Evolutionary conservation across 2,329 filamentous ascomycete genomes (phyloP).

Genomic region (Ceratocystis cacaofunesta): DNA sequence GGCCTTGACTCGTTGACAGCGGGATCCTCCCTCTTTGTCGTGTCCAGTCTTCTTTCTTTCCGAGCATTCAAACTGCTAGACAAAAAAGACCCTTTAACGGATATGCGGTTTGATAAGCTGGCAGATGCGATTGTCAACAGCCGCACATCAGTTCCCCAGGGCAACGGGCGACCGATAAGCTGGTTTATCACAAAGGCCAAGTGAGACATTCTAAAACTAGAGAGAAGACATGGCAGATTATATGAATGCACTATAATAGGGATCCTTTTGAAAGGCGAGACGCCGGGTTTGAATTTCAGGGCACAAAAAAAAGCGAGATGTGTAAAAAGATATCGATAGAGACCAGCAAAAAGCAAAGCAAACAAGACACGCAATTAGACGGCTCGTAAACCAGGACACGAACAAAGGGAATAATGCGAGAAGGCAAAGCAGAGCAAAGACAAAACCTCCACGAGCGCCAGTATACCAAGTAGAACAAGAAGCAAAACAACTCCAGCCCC

Average conservation of each 20-base stretch:
- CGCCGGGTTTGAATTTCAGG: conserved; percentile 7
- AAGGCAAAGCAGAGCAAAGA: conserved; percentile 14
- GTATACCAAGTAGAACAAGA: conserved; percentile 21
- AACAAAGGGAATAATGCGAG: conserved; percentile 18
- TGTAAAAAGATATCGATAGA: conserved; percentile 17
- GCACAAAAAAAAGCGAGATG: neutral
- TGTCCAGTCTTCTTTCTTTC: conserved; percentile 11
- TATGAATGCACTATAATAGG: neutral
- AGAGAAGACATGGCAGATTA: neutral
- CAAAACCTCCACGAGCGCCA: conserved; percentile 19
- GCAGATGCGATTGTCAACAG: conserved; percentile 4
- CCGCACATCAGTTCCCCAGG: neutral
- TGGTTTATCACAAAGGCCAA: conserved; percentile 13
- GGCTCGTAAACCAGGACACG: conserved; percentile 9
- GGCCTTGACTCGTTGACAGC: conserved; percentile 15
- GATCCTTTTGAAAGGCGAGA: neutral
- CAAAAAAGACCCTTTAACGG: conserved; percentile 14
- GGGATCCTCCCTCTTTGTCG: conserved; percentile 15
- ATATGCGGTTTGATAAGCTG: neutral
- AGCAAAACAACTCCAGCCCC: conserved; percentile 2
- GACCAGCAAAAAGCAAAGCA: conserved; percentile 10
- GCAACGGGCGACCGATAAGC: conserved; percentile 9
- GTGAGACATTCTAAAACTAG: neutral
- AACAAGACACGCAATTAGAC: conserved; percentile 17
- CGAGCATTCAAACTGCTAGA: neutral